These are phyloP conservation scores for Yamadazyma dendronema DNA, from an alignment of 1,139 yeast genomes.

Conservation along the genomic window DNA sequence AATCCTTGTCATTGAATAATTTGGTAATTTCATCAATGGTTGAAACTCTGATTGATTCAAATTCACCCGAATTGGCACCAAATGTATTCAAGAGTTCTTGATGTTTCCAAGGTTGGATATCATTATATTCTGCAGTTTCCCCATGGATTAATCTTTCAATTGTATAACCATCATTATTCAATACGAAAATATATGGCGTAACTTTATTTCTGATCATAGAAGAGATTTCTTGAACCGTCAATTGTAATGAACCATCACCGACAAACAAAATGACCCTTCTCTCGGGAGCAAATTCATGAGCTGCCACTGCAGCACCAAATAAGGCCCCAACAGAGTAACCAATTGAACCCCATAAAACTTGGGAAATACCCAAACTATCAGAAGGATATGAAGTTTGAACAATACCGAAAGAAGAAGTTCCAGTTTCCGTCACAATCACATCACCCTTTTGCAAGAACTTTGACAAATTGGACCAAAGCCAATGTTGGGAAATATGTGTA, in stretches of 20 bases:
- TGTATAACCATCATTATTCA: constrained; percentile 41
- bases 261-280: constrained; percentile 37
- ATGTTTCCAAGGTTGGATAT: constrained; percentile 42
- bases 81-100: constrained; percentile 28
- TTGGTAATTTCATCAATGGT: constrained; percentile 27
- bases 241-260: constrained; percentile 45
- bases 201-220: constrained; percentile 34
- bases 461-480: constrained; percentile 34
- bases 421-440: constrained; percentile 37
- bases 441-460: constrained; percentile 37
- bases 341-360: constrained; percentile 74
- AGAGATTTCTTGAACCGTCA: constrained; percentile 43
- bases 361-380: constrained; percentile 37
- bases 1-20: constrained; percentile 26
- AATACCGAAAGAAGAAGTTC: constrained; percentile 44
- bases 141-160: constrained; percentile 43
- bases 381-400: constrained; percentile 37
- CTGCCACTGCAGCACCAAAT: constrained; percentile 71
- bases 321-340: constrained; percentile 87
- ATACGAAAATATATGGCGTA: constrained; percentile 35
- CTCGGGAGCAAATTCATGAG: constrained; percentile 31
- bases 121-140: constrained; percentile 32
- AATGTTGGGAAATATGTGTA: constrained; percentile 28
- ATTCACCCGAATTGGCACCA: constrained; percentile 24
- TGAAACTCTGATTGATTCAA: constrained; percentile 24